These are phyloP conservation scores for Hymenotorrendiella dingleyae DNA, from an alignment of 2,329 filamentous ascomycete species.

Conservation along the genomic window DNA sequence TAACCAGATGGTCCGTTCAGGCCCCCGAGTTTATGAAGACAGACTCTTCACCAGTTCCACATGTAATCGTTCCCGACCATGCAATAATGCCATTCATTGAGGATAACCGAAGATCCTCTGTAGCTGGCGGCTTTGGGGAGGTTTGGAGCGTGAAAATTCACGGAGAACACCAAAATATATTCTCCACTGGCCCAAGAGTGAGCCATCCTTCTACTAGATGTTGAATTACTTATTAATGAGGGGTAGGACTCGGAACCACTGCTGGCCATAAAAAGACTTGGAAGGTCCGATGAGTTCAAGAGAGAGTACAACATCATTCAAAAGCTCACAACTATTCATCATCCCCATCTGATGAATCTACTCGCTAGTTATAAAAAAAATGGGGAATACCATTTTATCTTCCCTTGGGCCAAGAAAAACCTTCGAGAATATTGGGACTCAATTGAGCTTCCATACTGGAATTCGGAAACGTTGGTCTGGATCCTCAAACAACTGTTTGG, in stretches of 20 bases:
- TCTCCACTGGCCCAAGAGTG: too few relatives aligned
- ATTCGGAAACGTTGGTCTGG: conserved; percentile 9
- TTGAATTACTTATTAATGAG: neutral
- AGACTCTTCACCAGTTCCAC: neutral
- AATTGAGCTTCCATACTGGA: neutral
- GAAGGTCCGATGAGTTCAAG: neutral
- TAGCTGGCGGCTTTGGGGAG: conserved; percentile 4
- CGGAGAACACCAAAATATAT: conserved; percentile 1
- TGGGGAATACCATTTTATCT: conserved; percentile 21
- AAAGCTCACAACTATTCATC: neutral
- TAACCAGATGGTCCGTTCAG: conserved; percentile 3
- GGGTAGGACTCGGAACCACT: neutral
- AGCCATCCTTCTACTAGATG: neutral
- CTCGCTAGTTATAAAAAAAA: conserved; percentile 21
- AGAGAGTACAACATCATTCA: conserved; percentile 6
- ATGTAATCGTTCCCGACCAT: neutral
- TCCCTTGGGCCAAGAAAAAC: conserved; percentile 24
- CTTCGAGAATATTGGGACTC: conserved; percentile 23
- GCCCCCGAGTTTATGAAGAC: conserved; percentile 1
- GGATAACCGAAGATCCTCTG: neutral
- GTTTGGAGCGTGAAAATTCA: conserved; percentile 6
- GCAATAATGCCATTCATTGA: conserved; percentile 5
- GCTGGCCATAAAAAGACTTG: neutral
- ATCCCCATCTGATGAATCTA: conserved; percentile 24
- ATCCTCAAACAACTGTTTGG: conserved; percentile 21